These are phyloP conservation scores for Epicoccum nigrum DNA, from an alignment of 2,329 filamentous ascomycete species.

Conservation along the genomic window DNA sequence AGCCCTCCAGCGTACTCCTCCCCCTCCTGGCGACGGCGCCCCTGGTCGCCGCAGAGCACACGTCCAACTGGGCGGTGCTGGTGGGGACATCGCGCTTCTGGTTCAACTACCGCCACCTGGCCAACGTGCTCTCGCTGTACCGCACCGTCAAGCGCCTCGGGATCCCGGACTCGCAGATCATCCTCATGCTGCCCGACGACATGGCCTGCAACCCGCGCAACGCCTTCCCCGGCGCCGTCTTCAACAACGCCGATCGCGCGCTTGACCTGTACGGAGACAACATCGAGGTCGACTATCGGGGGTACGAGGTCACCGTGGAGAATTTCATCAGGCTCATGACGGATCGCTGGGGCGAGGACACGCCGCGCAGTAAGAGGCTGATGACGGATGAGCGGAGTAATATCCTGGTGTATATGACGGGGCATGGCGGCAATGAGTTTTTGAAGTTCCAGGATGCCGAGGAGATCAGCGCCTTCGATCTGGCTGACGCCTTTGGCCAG, in stretches of 20 bases:
- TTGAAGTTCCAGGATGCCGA: slow-evolving; percentile 98
- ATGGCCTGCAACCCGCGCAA: slow-evolving; percentile 99
- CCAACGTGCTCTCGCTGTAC: slow-evolving; percentile 96
- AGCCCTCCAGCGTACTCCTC: slow-evolving; percentile 32
- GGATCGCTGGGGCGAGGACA: slow-evolving; percentile 91
- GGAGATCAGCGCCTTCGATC: slow-evolving; percentile 93
- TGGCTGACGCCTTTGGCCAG: slow-evolving; percentile 96
- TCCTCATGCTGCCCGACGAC: slow-evolving; percentile 99
- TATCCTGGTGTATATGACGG: slow-evolving; percentile 98
- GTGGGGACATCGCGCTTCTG: slow-evolving; percentile 98
- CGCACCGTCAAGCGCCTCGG: slow-evolving; percentile 97
- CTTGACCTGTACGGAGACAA: slow-evolving; percentile 98
- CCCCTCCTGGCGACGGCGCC: slow-evolving; percentile 38
- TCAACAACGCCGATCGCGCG: slow-evolving; percentile 95
- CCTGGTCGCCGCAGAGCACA: slow-evolving; percentile 73
- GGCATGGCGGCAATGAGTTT: slow-evolving; percentile 96
- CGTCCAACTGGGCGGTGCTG: slow-evolving; percentile 99
- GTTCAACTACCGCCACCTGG: slow-evolving; percentile 99
- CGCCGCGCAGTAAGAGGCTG: slow-evolving; percentile 90
- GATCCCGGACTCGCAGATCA: slow-evolving; percentile 98
- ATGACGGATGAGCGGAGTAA: slow-evolving; percentile 96
- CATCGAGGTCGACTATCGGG: slow-evolving; percentile 97
- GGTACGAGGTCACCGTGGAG: slow-evolving; percentile 98
- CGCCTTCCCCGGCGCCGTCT: slow-evolving; percentile 95
- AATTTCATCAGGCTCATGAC: slow-evolving; percentile 97